phyloP scores from a whole-genome alignment of 2,329 filamentous ascomycete genomes.

The Penicillium sclerotigenum region DNA sequence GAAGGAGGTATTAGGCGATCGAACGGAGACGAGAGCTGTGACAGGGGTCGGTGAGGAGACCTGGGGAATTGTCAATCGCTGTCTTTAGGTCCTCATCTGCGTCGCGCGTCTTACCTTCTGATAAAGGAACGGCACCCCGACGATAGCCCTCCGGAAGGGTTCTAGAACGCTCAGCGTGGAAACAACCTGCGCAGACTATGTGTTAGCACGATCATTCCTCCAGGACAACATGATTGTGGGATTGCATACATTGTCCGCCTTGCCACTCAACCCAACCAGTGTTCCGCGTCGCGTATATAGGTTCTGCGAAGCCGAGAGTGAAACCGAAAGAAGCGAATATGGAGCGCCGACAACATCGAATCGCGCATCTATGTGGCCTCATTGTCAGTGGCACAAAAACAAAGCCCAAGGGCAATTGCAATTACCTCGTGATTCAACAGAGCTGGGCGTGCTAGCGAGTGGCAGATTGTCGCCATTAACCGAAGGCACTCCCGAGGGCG shows the following conservation, averaged over 20 bases:
- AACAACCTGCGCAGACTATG: conserved; percentile 59
- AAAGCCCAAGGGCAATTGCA: neutral
- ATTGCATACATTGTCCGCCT: conserved; percentile 74
- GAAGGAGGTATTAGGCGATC: conserved; percentile 81
- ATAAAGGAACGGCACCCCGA: conserved; percentile 93
- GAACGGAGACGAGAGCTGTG: conserved; percentile 83
- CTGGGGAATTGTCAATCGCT: conserved; percentile 38
- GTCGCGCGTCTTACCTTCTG: conserved; percentile 54
- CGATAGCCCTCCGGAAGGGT: conserved; percentile 71
- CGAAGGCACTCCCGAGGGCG: conserved; percentile 39
- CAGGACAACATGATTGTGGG: neutral
- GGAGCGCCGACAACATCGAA: conserved; percentile 92
- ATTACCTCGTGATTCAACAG: conserved; percentile 43
- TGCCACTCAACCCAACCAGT: conserved; percentile 82
- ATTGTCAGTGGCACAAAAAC: conserved; percentile 12
- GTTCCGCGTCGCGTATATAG: conserved; percentile 91
- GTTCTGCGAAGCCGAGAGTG: conserved; percentile 86
- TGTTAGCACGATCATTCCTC: neutral
- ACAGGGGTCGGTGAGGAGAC: conserved; percentile 84
- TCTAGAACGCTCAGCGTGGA: conserved; percentile 86
- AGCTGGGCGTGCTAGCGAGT: conserved; percentile 37
- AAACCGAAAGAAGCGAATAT: conserved; percentile 90
- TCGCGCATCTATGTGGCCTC: conserved; percentile 66
- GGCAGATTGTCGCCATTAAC: conserved; percentile 39
- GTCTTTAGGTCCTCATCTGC: neutral